These are phyloP conservation scores for Lactarius indigo DNA, from an alignment of 768 basidiomycete genomes.

Conservation along the genomic window DNA sequence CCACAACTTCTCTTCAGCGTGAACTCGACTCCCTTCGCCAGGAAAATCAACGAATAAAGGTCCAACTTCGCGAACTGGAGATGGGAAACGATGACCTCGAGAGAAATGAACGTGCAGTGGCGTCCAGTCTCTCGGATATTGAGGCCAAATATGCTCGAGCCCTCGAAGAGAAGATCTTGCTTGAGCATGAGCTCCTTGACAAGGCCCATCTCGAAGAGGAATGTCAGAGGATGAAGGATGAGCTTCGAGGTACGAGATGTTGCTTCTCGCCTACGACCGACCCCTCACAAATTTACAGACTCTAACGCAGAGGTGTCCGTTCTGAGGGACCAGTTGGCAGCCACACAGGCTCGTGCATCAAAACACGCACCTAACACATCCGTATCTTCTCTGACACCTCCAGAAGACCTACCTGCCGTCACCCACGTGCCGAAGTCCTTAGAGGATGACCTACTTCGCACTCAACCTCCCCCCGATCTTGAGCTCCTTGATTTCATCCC, in stretches of 20 bases:
- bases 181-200: conserved; percentile 92
- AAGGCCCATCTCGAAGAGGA: conserved; percentile 91
- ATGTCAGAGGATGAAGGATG: conserved; percentile 86
- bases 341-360: conserved; percentile 36
- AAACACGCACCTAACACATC: conserved; percentile 23
- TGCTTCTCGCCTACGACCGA: conserved; percentile 5
- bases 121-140: conserved; percentile 76
- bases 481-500: conserved; percentile 54
- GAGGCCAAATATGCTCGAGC: conserved; percentile 87
- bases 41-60: conserved; percentile 64
- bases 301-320: conserved; percentile 81
- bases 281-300: conserved; percentile 47
- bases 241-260: conserved; percentile 70
- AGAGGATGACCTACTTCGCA: conserved; percentile 57
- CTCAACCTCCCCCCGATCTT: conserved; percentile 57
- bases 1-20: conserved; percentile 85
- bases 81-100: conserved; percentile 99
- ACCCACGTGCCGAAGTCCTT: conserved; percentile 32
- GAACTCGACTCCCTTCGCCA: conserved; percentile 82
- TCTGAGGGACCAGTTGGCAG: conserved; percentile 67
- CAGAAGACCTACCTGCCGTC: conserved; percentile 34
- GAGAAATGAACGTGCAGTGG: conserved; percentile 85
- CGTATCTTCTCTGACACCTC: conserved; percentile 27
- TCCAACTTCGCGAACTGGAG: conserved; percentile 83
- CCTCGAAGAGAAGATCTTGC: conserved; percentile 93